A percentile compares a stretch with the other conserved stretches of the same genome.
These are phyloP conservation scores for Friedmanniomyces simplex DNA, from an alignment of 495 filamentous ascomycete genomes.

Conservation along the genomic window DNA sequence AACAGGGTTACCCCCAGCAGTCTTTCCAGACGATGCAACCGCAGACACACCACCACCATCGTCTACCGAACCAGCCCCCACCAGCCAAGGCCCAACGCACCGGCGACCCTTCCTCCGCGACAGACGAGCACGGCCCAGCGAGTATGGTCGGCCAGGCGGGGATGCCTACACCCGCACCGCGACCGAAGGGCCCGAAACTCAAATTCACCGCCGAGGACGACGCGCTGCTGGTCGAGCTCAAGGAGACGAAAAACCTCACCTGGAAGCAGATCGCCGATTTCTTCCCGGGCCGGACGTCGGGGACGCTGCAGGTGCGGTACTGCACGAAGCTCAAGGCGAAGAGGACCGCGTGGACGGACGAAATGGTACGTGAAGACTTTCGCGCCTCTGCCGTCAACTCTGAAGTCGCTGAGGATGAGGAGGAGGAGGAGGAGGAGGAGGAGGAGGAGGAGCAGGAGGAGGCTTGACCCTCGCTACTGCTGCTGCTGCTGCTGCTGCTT, in stretches of 20 bases:
- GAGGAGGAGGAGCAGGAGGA: background rate
- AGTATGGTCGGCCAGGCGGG: constrained; percentile 71
- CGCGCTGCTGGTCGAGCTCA: constrained; percentile 69
- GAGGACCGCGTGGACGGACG: constrained; percentile 83
- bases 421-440: background rate
- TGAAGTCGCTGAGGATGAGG: background rate
- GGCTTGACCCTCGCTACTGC: background rate
- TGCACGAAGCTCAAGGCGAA: constrained; percentile 90
- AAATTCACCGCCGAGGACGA: constrained; percentile 90
- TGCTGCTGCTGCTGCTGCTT: background rate
- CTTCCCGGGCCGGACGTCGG: constrained; percentile 78
- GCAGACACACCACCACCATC: constrained; percentile 54
- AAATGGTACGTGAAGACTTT: constrained; percentile 54
- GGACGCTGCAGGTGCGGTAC: constrained; percentile 84
- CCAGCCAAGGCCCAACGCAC: constrained; percentile 45
- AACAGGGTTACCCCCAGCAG: constrained; percentile 10
- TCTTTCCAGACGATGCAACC: constrained; percentile 14
- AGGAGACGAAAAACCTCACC: constrained; percentile 83
- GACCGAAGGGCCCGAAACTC: constrained; percentile 71
- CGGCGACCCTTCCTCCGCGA: constrained; percentile 12
- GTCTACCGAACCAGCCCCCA: constrained; percentile 50
- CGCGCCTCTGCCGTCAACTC: background rate
- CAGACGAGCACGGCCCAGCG: constrained; percentile 42
- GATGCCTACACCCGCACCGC: constrained; percentile 67
- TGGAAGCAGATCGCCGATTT: constrained; percentile 96